These are phyloP conservation scores for Sarocladiaceae sp. DNA, from an alignment of 2,329 filamentous ascomycete genomes.

Conservation along the genomic window DNA sequence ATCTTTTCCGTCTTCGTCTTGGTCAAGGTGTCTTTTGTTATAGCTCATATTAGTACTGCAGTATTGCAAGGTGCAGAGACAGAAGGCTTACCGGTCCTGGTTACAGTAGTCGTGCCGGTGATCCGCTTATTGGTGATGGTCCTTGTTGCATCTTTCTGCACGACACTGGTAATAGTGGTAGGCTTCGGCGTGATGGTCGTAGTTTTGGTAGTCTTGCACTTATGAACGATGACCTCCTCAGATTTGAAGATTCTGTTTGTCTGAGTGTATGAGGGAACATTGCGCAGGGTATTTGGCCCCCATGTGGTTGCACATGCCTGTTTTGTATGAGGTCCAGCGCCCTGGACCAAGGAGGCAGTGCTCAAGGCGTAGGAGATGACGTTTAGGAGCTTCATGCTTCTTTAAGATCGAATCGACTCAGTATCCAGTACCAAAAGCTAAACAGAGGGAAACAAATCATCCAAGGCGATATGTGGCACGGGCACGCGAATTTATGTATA, in stretches of 20 bases:
- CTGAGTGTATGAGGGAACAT: not conserved
- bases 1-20: not conserved
- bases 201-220: not conserved
- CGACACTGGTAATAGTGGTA: not conserved
- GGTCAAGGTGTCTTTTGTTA: not conserved
- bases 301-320: not conserved
- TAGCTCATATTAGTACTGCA: not conserved
- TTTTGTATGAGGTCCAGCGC: not conserved
- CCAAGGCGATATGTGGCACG: too few relatives aligned
- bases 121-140: not conserved
- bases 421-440: too few relatives aligned
- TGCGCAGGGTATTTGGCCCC: not conserved
- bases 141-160: not conserved
- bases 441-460: too few relatives aligned
- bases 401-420: too few relatives aligned
- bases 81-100: not conserved
- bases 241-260: not conserved
- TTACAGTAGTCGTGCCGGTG: not conserved
- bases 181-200: not conserved
- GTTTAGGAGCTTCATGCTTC: too few relatives aligned
- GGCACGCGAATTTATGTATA: too few relatives aligned
- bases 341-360: not conserved
- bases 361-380: slow-evolving; percentile 7
- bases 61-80: too few relatives aligned
- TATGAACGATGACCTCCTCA: not conserved